Percentiles rank a stretch among this genome's conserved stretches.
These are phyloP conservation scores for Domatiomyces globalis DNA, from an alignment of 2,329 filamentous ascomycete genomes.

Conservation along the genomic window DNA sequence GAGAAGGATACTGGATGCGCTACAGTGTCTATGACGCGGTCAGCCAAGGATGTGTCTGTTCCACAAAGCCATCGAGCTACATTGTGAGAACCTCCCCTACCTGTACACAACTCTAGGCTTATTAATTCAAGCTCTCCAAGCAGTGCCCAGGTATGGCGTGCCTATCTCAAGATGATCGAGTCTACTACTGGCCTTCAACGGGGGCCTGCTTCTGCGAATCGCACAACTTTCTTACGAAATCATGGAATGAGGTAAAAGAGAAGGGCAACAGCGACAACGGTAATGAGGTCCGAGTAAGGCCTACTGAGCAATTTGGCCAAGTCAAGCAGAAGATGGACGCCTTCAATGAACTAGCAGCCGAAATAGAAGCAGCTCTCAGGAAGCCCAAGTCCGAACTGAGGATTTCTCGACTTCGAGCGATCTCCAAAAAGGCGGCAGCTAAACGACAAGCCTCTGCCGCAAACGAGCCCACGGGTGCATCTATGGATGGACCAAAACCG, in stretches of 20 bases:
- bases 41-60: neutral
- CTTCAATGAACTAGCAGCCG: neutral
- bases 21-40: neutral
- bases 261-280: neutral
- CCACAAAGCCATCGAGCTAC: neutral
- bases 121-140: neutral
- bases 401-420: neutral
- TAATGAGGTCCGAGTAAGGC: neutral
- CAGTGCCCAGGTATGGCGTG: neutral
- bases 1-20: neutral
- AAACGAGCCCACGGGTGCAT: neutral
- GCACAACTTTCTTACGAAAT: neutral
- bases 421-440: neutral
- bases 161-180: neutral
- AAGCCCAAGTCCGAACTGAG: neutral
- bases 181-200: neutral
- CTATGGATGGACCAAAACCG: constrained; percentile 6
- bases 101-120: neutral
- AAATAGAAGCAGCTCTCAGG: neutral
- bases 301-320: neutral
- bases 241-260: neutral
- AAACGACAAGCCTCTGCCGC: neutral
- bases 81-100: neutral
- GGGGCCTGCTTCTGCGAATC: neutral
- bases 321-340: neutral